These are phyloP conservation scores for Globomyces pollinis-pini DNA, from an alignment of 192 early-diverging fungal genomes.

Conservation along the genomic window DNA sequence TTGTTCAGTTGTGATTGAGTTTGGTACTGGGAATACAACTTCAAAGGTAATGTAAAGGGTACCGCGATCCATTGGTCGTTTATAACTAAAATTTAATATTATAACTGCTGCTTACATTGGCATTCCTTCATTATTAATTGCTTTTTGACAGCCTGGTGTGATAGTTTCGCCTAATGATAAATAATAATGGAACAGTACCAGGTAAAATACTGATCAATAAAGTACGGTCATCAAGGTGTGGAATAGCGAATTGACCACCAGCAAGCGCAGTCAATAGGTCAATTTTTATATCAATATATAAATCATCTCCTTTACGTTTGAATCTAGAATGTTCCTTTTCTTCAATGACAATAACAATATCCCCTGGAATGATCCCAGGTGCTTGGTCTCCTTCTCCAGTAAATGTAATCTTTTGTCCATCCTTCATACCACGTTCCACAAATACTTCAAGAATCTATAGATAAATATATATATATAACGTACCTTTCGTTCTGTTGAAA, in stretches of 20 bases:
- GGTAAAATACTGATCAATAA: conserved; percentile 84
- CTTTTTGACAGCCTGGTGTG: conserved; percentile 86
- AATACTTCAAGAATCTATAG: conserved; percentile 80
- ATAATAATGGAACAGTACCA: too few relatives aligned
- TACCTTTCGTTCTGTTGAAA: conserved; percentile 81
- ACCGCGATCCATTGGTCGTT: conserved; percentile 68
- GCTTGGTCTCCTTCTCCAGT: conserved; percentile 93
- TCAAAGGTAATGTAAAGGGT: conserved; percentile 91
- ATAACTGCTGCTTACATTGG: conserved; percentile 69
- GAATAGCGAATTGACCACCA: conserved; percentile 86
- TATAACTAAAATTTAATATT: conserved; percentile 37
- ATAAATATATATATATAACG: conserved; percentile 2
- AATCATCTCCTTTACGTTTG: conserved; percentile 86
- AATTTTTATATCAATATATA: conserved; percentile 88
- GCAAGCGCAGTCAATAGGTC: conserved; percentile 91
- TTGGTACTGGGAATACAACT: conserved; percentile 80
- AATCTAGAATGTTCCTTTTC: conserved; percentile 93
- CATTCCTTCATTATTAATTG: conserved; percentile 88
- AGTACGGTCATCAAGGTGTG: conserved; percentile 88
- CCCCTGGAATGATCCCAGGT: conserved; percentile 90
- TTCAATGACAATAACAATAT: conserved; percentile 93
- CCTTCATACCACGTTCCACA: conserved; percentile 97
- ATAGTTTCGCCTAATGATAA: too few relatives aligned
- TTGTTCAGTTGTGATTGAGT: conserved; percentile 67
- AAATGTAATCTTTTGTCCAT: conserved; percentile 93